phyloP scores from a whole-genome alignment of 257 asterid genomes.

The Lithospermum erythrorhizon region DNA sequence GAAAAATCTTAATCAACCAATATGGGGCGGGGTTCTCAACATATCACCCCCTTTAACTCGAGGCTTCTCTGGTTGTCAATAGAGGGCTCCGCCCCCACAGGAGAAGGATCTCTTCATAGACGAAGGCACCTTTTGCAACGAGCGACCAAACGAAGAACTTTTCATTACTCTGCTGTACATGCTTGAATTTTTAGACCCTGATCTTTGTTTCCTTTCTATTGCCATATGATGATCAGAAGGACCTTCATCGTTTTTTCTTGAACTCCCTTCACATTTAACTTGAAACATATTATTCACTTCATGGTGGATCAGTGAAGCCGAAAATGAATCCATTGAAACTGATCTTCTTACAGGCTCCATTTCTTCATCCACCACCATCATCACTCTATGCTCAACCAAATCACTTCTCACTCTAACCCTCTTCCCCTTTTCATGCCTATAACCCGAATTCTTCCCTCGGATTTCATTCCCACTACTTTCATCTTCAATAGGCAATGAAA shows the following conservation, averaged over 20 bases:
- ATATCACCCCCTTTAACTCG: no score
- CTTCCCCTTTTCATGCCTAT: background rate
- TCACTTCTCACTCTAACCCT: constrained; percentile 35
- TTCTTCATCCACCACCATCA: constrained; percentile 13
- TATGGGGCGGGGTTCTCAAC: no score
- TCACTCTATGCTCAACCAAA: constrained; percentile 23
- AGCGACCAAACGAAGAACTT: constrained; percentile 36
- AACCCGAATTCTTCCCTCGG: background rate
- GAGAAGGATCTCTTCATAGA: constrained; percentile 57
- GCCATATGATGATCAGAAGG: background rate
- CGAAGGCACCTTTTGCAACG: constrained; percentile 34
- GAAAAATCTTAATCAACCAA: no score
- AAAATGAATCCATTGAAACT: constrained; percentile 42
- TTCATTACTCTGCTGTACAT: constrained; percentile 24
- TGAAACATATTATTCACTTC: constrained; percentile 6
- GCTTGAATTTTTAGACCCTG: constrained; percentile 13
- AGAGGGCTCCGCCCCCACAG: constrained; percentile 28
- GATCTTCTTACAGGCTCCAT: constrained; percentile 37
- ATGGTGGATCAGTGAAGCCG: constrained; percentile 17
- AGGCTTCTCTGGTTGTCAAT: constrained; percentile 29
- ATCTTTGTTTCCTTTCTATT: constrained; percentile 12
- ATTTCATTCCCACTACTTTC: background rate
- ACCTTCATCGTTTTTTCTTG: constrained; percentile 6
- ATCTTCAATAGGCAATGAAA: constrained; percentile 4
- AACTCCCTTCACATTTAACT: constrained; percentile 26